Conservation (phyloP, 2,329 filamentous ascomycete species). For the Parastagonospora nodorum region DNA sequence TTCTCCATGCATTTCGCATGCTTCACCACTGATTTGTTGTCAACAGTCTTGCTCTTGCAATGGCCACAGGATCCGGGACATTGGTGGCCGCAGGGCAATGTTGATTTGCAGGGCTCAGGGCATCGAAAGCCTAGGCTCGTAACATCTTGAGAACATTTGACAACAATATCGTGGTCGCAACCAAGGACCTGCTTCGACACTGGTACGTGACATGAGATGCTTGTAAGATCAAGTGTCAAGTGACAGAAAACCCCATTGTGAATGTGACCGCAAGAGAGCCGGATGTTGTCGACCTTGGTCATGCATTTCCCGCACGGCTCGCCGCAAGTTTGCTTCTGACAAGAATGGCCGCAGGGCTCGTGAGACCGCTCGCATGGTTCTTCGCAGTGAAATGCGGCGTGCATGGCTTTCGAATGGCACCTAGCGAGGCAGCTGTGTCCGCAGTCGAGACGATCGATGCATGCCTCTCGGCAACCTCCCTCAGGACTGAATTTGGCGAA, state of each 20-base stretch:
- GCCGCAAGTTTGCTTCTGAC: slow-evolving; percentile 35
- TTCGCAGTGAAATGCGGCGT: slow-evolving; percentile 29
- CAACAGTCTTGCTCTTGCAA: slow-evolving; percentile 53
- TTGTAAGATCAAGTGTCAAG: slow-evolving; percentile 4
- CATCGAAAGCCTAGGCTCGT: slow-evolving; percentile 53
- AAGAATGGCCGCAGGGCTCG: slow-evolving; percentile 30
- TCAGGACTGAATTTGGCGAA: slow-evolving; percentile 35
- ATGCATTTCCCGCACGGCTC: slow-evolving; percentile 33
- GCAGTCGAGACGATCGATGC: slow-evolving; percentile 30
- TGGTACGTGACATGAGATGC: slow-evolving; percentile 55
- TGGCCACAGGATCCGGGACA: slow-evolving; percentile 48
- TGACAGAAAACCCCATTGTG: background rate
- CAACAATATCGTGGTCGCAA: slow-evolving; percentile 60
- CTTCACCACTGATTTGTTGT: background rate
- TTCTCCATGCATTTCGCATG: slow-evolving; percentile 26
- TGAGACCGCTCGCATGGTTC: slow-evolving; percentile 31
- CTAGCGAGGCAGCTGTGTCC: slow-evolving; percentile 34
- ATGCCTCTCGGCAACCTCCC: slow-evolving; percentile 35
- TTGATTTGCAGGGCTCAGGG: slow-evolving; percentile 50
- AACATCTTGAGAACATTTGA: slow-evolving; percentile 59
- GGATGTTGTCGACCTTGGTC: slow-evolving; percentile 21
- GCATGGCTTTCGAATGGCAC: slow-evolving; percentile 40
- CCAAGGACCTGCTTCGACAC: slow-evolving; percentile 57
- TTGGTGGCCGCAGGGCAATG: slow-evolving; percentile 62
- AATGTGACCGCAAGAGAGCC: slow-evolving; percentile 37